These are phyloP conservation scores for Casuarina equisetifolia DNA, from an alignment of 306 rosid species.

Conservation along the genomic window DNA sequence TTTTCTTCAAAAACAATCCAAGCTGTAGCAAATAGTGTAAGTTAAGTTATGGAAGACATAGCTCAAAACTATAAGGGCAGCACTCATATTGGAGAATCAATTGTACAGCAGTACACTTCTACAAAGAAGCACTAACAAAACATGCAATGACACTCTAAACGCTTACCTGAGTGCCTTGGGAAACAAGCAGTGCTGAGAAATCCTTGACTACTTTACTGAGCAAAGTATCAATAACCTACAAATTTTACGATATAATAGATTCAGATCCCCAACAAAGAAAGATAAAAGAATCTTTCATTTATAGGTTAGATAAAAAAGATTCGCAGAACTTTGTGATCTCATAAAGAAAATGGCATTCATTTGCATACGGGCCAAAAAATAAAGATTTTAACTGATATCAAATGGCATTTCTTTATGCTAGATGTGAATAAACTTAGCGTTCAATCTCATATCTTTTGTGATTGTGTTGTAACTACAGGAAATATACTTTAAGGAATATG, in stretches of 20 bases:
- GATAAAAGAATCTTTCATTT: background rate
- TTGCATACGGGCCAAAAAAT: background rate
- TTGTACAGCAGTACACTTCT: conserved; percentile 1
- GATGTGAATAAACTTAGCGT: background rate
- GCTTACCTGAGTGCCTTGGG: conserved; percentile 90
- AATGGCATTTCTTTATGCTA: background rate
- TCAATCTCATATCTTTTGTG: background rate
- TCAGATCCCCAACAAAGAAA: conserved; percentile 25
- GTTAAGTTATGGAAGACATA: conserved; percentile 2
- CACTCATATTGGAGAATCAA: background rate
- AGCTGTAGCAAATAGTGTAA: conserved; percentile 49
- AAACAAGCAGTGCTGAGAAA: conserved; percentile 82
- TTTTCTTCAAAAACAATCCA: conserved; percentile 75
- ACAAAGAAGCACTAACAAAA: conserved; percentile 13
- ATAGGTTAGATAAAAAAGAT: background rate
- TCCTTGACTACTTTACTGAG: conserved; percentile 74
- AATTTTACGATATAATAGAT: conserved; percentile 21
- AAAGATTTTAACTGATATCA: background rate
- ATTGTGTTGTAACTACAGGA: conserved; percentile 6
- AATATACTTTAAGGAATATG: background rate
- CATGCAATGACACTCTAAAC: conserved; percentile 14
- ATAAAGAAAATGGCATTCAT: background rate
- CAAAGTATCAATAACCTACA: conserved; percentile 77
- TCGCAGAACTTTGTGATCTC: background rate
- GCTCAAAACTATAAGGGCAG: conserved; percentile 3